Evolutionary conservation across 768 basidiomycete genomes (phyloP), one percentile per base, ranked within the genome.

Genomic region (Hemileccinum rubropunctum): DNA sequence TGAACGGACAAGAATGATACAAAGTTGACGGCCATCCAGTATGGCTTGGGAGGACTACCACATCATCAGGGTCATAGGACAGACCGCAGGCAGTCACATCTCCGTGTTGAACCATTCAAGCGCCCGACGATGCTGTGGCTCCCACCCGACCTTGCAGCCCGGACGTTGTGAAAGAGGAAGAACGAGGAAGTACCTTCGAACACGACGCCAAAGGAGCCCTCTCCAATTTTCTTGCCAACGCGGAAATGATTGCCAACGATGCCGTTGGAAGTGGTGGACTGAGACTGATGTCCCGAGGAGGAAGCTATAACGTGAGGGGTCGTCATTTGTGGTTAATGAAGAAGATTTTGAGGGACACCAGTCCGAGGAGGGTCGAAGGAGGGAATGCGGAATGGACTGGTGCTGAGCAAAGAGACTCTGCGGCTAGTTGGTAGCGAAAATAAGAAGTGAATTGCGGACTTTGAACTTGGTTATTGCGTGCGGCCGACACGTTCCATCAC

Each of bases 161-260:
- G 17, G 34, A 40, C 37, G 32, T 44, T 56, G 50, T 47, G 32
- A 37, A 40, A 48, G 21, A 21, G 14, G 4, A 18, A 5, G 27
- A 15, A 26, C 6, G n/a, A 14, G 15, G 15, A 33, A n/a, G 72
- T 64, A 94, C 97, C 87, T 80, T 98, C 86, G 71, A 97, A 92
- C 54, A 98, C 88, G 58, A 98, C 95, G 62, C 95, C 95, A 67
- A 99, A 99, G n/a, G 88, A 91, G 44, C 95, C 95, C 73, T 99
- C 95, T 42, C 95, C 95, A 68, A 98, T 95, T 83, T 98, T 98
- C 80, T 95, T 94, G 44, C 95, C 95, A 45, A 98, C 94, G 56
- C 89, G 80, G 66, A 82, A 91, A 67, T 89, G 82, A 61, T 76
- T 83, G 37, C 88, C 88, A 51, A 91, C 85, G 67, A 91, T 81